Base-by-base conservation (phyloP, 2,329 filamentous ascomycete species). In the Gnomoniopsis smithogilvyi region DNA sequence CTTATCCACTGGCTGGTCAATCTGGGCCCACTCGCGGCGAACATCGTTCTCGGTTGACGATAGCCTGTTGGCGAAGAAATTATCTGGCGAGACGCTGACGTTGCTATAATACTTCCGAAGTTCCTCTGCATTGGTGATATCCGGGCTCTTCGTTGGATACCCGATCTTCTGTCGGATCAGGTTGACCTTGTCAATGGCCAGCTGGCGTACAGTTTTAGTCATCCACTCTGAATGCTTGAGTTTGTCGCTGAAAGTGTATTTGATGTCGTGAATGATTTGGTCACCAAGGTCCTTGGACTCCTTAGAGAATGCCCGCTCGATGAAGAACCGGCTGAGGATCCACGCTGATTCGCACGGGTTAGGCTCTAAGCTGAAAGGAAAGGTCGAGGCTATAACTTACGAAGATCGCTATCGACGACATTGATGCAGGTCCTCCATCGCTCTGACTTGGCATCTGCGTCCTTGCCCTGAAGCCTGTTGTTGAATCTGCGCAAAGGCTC, bases 301-400 rank as follows among this genome's bases (percentile, higher is more conserved):
- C 14, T 86, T 79, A 0, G 86, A 84, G 66, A 91, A 91, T 1
- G 86, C 80, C 51, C 84, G 83, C 62, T 90, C 82, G 2, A 91
- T 78, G 63, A 87, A 92, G 73, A 91, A 90, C 22, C 86, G 83
- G 67, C 86, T 88, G 17, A 90, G 73, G 51, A 89, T 86, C 87
- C 87, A 91, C 2, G 82, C 82, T 30, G 90, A 68, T 6, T 80
- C 79, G 63, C 19, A 4, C 19, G 17, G 2, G 10, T 54, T 8
- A 50, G 46, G 21, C n/a, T 11, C 10, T 8, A 30, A 26, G 6
- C 3, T n/a, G 3, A 6, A 3, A n/a, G 19, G 12, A 26, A 3
- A n/a, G 1, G 43, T 6, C 15, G 24, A 36, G 41, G 3, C 11
- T 24, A 21, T 14, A 15, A 54, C 56, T 58, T 34, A 58, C 56